These are phyloP conservation scores for Eimeria acervulina DNA, from an alignment of 169 alveolate genomes.

Conservation along the genomic window DNA sequence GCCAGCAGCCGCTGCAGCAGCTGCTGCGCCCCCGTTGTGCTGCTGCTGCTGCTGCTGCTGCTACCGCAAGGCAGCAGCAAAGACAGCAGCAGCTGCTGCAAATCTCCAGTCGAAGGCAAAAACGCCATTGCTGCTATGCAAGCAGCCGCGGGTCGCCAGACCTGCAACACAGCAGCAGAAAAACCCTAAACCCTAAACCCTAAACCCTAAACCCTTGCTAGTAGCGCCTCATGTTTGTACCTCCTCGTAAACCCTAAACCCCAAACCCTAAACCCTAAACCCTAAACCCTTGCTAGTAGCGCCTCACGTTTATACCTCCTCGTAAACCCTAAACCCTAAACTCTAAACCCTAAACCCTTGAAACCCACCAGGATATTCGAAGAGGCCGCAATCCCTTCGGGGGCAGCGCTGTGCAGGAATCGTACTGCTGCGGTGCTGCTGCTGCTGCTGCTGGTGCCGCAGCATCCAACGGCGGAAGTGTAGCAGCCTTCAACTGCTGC, in stretches of 20 bases:
- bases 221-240: background rate
- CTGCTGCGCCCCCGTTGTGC: constrained; percentile 47
- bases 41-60: background rate
- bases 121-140: constrained; percentile 37
- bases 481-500: constrained; percentile 67
- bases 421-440: constrained; percentile 74
- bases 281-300: background rate
- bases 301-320: background rate
- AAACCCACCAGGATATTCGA: constrained; percentile 19
- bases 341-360: constrained; percentile 18
- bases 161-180: constrained; percentile 8
- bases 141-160: constrained; percentile 66
- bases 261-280: background rate
- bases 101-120: background rate
- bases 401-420: constrained; percentile 60
- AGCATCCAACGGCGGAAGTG: background rate
- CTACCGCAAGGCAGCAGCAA: constrained; percentile 30
- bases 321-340: constrained; percentile 19
- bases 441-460: constrained; percentile 69
- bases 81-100: constrained; percentile 76
- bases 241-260: constrained; percentile 1
- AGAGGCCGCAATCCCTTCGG: constrained; percentile 62
- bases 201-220: background rate
- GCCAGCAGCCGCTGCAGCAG: constrained; percentile 68
- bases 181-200: constrained; percentile 18